A percentile compares a stretch with the other conserved stretches of the same genome.
These are phyloP conservation scores for Hymenotorrendiella dingleyae DNA, from an alignment of 2,329 filamentous ascomycete species.

Conservation along the genomic window DNA sequence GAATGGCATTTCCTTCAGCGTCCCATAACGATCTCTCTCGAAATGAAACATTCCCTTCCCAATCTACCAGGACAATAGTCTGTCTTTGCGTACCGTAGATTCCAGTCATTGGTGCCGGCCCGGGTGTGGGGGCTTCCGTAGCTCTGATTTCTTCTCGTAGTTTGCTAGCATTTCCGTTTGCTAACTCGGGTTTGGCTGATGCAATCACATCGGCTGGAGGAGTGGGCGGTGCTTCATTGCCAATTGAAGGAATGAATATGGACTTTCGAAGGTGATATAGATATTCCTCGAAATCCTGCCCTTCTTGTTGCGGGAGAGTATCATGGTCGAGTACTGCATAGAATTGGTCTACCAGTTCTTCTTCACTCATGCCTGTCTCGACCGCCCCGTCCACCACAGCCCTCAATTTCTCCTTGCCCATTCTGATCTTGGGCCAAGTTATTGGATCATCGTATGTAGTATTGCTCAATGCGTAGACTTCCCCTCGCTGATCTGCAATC, in stretches of 20 bases:
- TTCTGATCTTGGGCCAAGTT: slow-evolving; percentile 56
- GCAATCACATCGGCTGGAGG: slow-evolving; percentile 30
- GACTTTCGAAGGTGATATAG: slow-evolving; percentile 49
- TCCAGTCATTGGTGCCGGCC: slow-evolving; percentile 46
- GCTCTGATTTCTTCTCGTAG: slow-evolving; percentile 28
- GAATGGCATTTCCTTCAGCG: slow-evolving; percentile 47
- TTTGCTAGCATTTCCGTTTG: slow-evolving; percentile 24
- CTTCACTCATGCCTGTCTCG: slow-evolving; percentile 35
- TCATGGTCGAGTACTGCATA: slow-evolving; percentile 52
- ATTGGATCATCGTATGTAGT: slow-evolving; percentile 47
- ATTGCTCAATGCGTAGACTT: slow-evolving; percentile 58
- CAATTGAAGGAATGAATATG: slow-evolving; percentile 56
- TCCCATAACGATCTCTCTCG: slow-evolving; percentile 57
- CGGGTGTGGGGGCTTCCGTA: slow-evolving; percentile 32
- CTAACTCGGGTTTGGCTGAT: slow-evolving; percentile 21
- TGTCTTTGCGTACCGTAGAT: slow-evolving; percentile 62
- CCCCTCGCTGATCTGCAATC: slow-evolving; percentile 45
- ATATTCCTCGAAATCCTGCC: slow-evolving; percentile 45
- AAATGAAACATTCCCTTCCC: slow-evolving; percentile 55
- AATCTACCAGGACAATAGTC: slow-evolving; percentile 56
- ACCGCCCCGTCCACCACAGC: slow-evolving; percentile 39
- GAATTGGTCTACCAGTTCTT: slow-evolving; percentile 44
- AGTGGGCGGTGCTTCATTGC: slow-evolving; percentile 33
- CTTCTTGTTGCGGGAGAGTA: slow-evolving; percentile 39
- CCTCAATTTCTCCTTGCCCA: slow-evolving; percentile 35